phyloP scores from a whole-genome alignment of 805 yeast genomes.

The Candida pseudoglaebosa region DNA sequence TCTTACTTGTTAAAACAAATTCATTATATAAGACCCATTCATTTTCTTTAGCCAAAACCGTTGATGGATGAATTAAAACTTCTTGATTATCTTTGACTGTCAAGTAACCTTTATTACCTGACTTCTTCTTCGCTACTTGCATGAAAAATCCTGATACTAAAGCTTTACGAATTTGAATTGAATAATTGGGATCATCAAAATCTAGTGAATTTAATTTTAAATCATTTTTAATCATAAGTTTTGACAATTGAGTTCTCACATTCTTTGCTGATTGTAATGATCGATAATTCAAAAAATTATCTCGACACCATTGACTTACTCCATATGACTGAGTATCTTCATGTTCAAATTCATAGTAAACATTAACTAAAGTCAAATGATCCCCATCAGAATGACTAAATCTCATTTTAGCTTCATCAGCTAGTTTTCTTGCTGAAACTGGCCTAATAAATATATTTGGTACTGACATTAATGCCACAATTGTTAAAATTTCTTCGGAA shows the following conservation, averaged over 20 bases:
- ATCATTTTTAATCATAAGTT: constrained; percentile 80
- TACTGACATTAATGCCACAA: constrained; percentile 86
- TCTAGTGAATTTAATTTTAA: constrained; percentile 69
- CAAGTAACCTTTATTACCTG: constrained; percentile 75
- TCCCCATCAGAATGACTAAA: constrained; percentile 96
- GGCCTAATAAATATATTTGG: constrained; percentile 96
- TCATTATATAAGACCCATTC: constrained; percentile 96
- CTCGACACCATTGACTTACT: constrained; percentile 83
- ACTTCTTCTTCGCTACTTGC: constrained; percentile 94
- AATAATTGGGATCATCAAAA: constrained; percentile 54
- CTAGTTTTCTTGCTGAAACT: constrained; percentile 76
- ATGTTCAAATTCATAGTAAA: constrained; percentile 74
- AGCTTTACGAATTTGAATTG: constrained; percentile 79
- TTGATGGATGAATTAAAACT: constrained; percentile 89
- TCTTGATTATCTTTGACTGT: constrained; percentile 97
- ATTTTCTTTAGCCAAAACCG: constrained; percentile 80
- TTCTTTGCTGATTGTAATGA: constrained; percentile 82
- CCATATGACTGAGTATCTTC: constrained; percentile 70
- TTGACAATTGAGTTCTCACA: constrained; percentile 76
- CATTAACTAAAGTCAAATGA: constrained; percentile 86
- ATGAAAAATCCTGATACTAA: constrained; percentile 91
- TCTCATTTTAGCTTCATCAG: constrained; percentile 82
- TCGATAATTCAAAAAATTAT: constrained; percentile 79
- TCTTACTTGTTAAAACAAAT: constrained; percentile 88
- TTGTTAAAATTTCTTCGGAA: constrained; percentile 82